Conservation (phyloP, 139 green algal genomes). For the Chlorella sp. region DNA sequence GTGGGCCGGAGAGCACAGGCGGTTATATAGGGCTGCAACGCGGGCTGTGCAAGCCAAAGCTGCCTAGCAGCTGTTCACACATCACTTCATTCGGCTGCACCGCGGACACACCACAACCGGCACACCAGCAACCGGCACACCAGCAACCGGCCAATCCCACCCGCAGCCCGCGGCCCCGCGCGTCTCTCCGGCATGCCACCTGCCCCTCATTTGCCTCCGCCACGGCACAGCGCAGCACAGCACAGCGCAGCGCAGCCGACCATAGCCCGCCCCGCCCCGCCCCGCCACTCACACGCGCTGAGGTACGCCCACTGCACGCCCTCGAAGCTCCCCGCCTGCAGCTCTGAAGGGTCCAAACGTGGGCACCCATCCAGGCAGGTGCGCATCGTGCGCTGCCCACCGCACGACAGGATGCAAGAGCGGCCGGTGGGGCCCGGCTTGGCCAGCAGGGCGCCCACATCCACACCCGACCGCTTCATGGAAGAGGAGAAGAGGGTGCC, state of each 20-base stretch:
- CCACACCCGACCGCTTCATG: constrained; percentile 59
- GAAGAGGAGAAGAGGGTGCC: constrained; percentile 55
- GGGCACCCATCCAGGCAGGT: constrained; percentile 58
- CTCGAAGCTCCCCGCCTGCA: constrained; percentile 46
- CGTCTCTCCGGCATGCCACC: no score
- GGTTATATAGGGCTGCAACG: not conserved
- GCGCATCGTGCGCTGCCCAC: constrained; percentile 64
- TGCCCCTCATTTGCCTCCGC: not conserved
- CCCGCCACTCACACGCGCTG: constrained; percentile 3
- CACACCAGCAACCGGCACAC: no score
- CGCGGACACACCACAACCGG: no score
- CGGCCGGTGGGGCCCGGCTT: constrained; percentile 55
- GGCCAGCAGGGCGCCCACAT: constrained; percentile 37
- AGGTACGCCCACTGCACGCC: constrained; percentile 55
- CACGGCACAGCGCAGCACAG: not conserved
- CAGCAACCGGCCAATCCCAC: no score
- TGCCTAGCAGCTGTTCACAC: no score
- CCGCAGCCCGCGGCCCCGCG: no score
- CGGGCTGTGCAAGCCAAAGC: no score
- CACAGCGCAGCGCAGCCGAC: not conserved
- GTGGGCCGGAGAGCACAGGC: no score
- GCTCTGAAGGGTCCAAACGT: constrained; percentile 27
- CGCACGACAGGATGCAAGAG: constrained; percentile 64
- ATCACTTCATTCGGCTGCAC: no score
- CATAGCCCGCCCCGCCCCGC: not conserved